These are phyloP conservation scores for Kokia cookei DNA, from an alignment of 441 rosid species.

Conservation along the genomic window DNA sequence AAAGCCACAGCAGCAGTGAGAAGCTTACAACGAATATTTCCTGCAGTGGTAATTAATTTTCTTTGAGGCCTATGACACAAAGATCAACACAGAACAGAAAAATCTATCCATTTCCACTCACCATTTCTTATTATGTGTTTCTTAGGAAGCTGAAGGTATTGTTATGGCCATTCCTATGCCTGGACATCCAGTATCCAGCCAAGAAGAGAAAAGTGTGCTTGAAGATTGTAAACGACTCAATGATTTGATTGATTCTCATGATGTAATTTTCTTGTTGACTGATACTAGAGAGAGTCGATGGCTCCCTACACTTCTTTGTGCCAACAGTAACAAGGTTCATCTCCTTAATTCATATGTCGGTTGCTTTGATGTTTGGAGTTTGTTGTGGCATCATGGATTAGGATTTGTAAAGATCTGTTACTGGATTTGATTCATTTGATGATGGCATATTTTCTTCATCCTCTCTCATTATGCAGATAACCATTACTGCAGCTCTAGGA, in stretches of 20 bases:
- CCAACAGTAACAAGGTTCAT: constrained; percentile 76
- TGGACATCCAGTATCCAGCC: constrained; percentile 79
- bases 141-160: constrained; percentile 70
- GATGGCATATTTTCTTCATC: neutral
- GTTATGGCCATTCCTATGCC: constrained; percentile 98
- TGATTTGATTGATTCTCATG: constrained; percentile 76
- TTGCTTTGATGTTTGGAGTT: neutral
- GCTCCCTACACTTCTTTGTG: constrained; percentile 86
- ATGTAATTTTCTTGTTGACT: constrained; percentile 84
- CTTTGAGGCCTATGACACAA: constrained; percentile 3
- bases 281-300: constrained; percentile 99
- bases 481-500: constrained; percentile 86
- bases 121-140: neutral
- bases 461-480: constrained; percentile 38
- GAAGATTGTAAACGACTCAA: constrained; percentile 62
- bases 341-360: neutral
- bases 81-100: neutral
- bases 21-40: constrained; percentile 79
- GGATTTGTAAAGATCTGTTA: neutral
- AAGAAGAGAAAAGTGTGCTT: constrained; percentile 68
- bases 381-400: neutral
- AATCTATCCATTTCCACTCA: neutral
- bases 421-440: neutral
- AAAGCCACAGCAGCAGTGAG: constrained; percentile 84
- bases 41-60: constrained; percentile 60